Percentiles rank a stretch among this genome's conserved stretches.
Evolutionary conservation across 495 filamentous ascomycete species (phyloP).

Genomic region (Hypomontagnella monticulosa): DNA sequence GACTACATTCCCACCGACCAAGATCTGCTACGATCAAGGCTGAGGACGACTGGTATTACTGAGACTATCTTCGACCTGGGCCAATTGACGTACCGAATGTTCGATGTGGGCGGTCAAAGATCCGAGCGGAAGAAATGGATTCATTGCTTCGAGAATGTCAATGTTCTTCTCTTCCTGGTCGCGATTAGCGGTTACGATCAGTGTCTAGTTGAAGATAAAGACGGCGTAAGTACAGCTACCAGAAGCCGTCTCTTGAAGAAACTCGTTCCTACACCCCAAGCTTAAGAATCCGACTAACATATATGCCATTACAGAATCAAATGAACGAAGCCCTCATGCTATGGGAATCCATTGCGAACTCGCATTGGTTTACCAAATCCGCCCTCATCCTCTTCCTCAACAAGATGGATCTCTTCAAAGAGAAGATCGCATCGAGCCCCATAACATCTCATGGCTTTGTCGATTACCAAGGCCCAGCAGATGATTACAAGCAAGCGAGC

Average conservation of each 20-base stretch:
- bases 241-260: background rate
- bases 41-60: slow-evolving; percentile 96
- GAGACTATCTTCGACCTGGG: slow-evolving; percentile 96
- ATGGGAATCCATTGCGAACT: slow-evolving; percentile 97
- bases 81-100: slow-evolving; percentile 97
- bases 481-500: slow-evolving; percentile 68
- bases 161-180: slow-evolving; percentile 91
- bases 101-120: slow-evolving; percentile 96
- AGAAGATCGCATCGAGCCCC: slow-evolving; percentile 81
- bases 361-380: slow-evolving; percentile 95
- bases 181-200: slow-evolving; percentile 98
- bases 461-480: slow-evolving; percentile 73
- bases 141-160: slow-evolving; percentile 98
- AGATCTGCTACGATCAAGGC: slow-evolving; percentile 89
- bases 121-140: slow-evolving; percentile 99
- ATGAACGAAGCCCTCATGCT: slow-evolving; percentile 99
- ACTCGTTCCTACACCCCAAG: background rate
- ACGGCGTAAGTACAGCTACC: slow-evolving; percentile 75
- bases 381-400: slow-evolving; percentile 98
- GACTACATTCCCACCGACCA: slow-evolving; percentile 96
- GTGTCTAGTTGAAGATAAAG: slow-evolving; percentile 95
- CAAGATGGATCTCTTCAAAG: slow-evolving; percentile 98
- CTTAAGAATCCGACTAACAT: slow-evolving; percentile 26
- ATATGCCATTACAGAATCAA: slow-evolving; percentile 79
- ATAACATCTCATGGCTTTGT: slow-evolving; percentile 90